phyloP scores from a whole-genome alignment of 106 monocot genomes.

The Allium fistulosum region DNA sequence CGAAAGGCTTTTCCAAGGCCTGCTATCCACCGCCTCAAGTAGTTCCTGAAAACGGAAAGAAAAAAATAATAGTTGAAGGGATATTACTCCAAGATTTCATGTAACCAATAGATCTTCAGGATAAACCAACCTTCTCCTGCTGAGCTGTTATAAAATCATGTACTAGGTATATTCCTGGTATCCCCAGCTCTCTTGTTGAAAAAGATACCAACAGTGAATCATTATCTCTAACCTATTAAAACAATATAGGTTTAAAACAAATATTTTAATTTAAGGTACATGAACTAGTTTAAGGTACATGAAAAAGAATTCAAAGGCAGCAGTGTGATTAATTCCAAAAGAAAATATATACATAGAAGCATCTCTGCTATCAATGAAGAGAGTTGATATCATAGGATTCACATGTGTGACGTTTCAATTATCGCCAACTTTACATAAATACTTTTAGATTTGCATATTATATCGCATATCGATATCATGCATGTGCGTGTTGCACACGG shows the following conservation, averaged over 20 bases:
- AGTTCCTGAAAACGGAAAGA: conserved; percentile 41
- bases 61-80: neutral
- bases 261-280: no score
- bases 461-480: no score
- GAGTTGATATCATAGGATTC: no score
- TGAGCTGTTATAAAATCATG: conserved; percentile 61
- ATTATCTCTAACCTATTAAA: conserved; percentile 31
- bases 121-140: conserved; percentile 62
- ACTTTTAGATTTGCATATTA: no score
- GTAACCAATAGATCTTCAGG: neutral
- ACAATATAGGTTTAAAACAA: neutral
- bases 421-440: no score
- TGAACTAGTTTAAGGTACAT: neutral
- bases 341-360: neutral
- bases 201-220: conserved; percentile 42
- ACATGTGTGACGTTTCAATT: no score
- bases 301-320: neutral
- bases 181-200: conserved; percentile 53
- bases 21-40: conserved; percentile 69
- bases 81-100: no score
- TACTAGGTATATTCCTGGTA: conserved; percentile 69
- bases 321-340: neutral
- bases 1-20: conserved; percentile 73
- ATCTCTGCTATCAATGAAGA: neutral
- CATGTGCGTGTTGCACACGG: no score